These are phyloP conservation scores for Trypanosoma rangeli DNA, from an alignment of 208 protist genomes.

Conservation along the genomic window DNA sequence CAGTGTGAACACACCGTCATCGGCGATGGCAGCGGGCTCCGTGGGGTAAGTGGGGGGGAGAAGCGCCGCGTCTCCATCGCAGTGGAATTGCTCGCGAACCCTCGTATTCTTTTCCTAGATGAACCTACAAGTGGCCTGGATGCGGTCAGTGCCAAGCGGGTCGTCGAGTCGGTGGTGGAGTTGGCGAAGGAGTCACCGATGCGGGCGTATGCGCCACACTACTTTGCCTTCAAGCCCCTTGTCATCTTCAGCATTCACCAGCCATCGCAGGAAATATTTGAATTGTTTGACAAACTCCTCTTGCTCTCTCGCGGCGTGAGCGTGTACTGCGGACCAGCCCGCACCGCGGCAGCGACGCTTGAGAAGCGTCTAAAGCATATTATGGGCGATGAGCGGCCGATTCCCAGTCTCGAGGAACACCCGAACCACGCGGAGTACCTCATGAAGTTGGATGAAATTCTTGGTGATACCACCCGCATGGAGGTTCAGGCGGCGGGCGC, in stretches of 20 bases:
- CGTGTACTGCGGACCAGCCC: slow-evolving; percentile 84
- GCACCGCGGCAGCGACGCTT: slow-evolving; percentile 48
- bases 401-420: slow-evolving; percentile 45
- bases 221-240: slow-evolving; percentile 86
- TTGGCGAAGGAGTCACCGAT: slow-evolving; percentile 84
- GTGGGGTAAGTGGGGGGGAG: slow-evolving; percentile 92
- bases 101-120: slow-evolving; percentile 91
- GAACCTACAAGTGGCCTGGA: slow-evolving; percentile 92
- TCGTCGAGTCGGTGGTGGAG: slow-evolving; percentile 80
- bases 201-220: slow-evolving; percentile 77
- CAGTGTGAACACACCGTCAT: slow-evolving; percentile 81
- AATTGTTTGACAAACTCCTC: slow-evolving; percentile 87
- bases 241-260: slow-evolving; percentile 94
- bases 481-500: slow-evolving; percentile 53
- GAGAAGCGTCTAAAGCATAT: slow-evolving; percentile 50
- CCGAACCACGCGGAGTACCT: slow-evolving; percentile 85
- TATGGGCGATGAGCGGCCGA: slow-evolving; percentile 40
- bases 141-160: slow-evolving; percentile 72
- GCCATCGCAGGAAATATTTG: slow-evolving; percentile 87
- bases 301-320: slow-evolving; percentile 81
- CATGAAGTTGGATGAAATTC: slow-evolving; percentile 83
- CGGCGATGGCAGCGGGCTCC: slow-evolving; percentile 58
- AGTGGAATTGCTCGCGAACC: slow-evolving; percentile 89
- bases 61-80: slow-evolving; percentile 90
- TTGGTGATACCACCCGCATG: slow-evolving; percentile 68